Conservation (phyloP, 108 stramenopile genomes). For the Cyclotella distinguenda region DNA sequence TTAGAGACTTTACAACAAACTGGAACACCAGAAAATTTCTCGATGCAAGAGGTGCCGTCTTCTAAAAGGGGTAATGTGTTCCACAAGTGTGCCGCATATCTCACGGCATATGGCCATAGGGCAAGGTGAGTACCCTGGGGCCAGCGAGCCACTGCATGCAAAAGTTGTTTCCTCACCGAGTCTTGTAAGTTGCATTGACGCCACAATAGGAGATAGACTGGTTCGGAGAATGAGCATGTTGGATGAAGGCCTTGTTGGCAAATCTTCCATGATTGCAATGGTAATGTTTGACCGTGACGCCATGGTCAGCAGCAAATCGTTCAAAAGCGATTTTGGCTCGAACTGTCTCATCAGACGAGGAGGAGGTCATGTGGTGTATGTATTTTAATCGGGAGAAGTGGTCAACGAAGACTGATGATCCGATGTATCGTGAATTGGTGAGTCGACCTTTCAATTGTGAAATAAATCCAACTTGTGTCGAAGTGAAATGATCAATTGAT, state of each 20-base stretch:
- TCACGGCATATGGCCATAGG: constrained; percentile 46
- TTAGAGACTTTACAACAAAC: constrained; percentile 8
- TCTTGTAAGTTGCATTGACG: constrained; percentile 11
- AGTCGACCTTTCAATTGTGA: constrained; percentile 3
- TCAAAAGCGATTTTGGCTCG: constrained; percentile 24
- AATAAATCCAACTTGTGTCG: not conserved
- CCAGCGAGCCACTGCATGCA: constrained; percentile 38
- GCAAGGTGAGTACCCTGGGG: constrained; percentile 16
- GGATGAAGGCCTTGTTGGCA: constrained; percentile 9
- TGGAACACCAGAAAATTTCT: constrained; percentile 6
- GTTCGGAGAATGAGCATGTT: not conserved
- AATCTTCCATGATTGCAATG: constrained; percentile 43
- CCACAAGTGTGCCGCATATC: not conserved
- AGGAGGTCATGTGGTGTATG: not conserved
- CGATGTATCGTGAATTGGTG: not conserved
- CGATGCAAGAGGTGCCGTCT: constrained; percentile 2
- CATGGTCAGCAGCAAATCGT: not conserved
- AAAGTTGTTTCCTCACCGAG: constrained; percentile 17
- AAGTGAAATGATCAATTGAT: not conserved
- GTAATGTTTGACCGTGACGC: constrained; percentile 36
- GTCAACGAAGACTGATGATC: constrained; percentile 30
- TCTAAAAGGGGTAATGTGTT: not conserved
- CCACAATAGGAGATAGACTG: constrained; percentile 41
- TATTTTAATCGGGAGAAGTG: constrained; percentile 7
- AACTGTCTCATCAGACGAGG: constrained; percentile 2